phyloP scores from a whole-genome alignment of 169 alveolate genomes.

The Babesia ovis region DNA sequence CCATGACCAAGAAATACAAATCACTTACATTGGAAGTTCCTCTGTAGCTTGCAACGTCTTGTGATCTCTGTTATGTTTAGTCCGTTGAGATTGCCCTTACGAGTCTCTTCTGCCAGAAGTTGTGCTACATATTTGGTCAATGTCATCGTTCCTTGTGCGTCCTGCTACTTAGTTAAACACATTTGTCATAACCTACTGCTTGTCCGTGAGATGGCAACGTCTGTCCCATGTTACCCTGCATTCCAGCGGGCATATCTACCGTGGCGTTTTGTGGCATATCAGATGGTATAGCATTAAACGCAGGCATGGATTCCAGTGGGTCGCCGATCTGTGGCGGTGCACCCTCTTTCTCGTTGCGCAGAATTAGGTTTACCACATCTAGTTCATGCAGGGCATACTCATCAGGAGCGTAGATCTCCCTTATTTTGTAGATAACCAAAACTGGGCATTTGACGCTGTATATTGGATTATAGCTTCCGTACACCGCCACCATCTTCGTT shows the following conservation, averaged over 20 bases:
- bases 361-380: slow-evolving; percentile 51
- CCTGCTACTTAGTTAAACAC: slow-evolving; percentile 9
- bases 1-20: neutral
- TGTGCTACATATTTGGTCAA: slow-evolving; percentile 44
- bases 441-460: slow-evolving; percentile 56
- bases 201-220: too few species aligned
- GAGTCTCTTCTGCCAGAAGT: slow-evolving; percentile 52
- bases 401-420: slow-evolving; percentile 44
- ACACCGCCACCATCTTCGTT: slow-evolving; percentile 31
- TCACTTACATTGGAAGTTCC: slow-evolving; percentile 61
- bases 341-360: slow-evolving; percentile 46
- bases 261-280: too few species aligned
- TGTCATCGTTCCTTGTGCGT: slow-evolving; percentile 24
- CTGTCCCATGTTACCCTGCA: too few species aligned
- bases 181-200: neutral
- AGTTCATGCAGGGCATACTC: slow-evolving; percentile 60
- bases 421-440: slow-evolving; percentile 51
- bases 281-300: too few species aligned
- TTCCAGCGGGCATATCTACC: too few species aligned
- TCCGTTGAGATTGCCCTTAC: slow-evolving; percentile 60
- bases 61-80: slow-evolving; percentile 43
- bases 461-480: slow-evolving; percentile 65
- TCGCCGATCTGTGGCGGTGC: neutral
- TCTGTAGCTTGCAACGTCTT: slow-evolving; percentile 46
- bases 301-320: neutral